Conservation (phyloP, 495 filamentous ascomycete genomes). For the Lophiotrema nucula region DNA sequence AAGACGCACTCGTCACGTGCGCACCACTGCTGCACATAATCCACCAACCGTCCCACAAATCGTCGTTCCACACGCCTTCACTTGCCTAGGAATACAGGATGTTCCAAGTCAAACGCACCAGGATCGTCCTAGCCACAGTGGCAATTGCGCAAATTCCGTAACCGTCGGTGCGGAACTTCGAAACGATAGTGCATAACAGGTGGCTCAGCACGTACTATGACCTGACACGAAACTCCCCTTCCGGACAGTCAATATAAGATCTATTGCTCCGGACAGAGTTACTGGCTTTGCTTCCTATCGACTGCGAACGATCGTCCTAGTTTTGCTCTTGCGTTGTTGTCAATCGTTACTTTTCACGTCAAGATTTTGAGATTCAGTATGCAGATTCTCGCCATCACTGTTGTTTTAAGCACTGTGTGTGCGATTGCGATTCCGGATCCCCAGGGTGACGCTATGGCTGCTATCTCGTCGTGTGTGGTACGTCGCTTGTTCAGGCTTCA, state of each 20-base stretch:
- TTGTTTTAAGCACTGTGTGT: neutral
- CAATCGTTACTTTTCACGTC: neutral
- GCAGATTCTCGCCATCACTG: neutral
- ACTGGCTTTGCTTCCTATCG: neutral
- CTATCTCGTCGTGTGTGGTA: conserved; percentile 9
- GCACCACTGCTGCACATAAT: neutral
- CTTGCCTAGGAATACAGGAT: neutral
- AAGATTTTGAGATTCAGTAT: conserved; percentile 2
- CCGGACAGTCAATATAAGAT: conserved; percentile 7
- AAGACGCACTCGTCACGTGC: neutral
- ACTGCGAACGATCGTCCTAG: neutral
- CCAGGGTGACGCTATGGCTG: neutral
- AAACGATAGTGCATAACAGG: conserved; percentile 18
- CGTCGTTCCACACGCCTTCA: neutral
- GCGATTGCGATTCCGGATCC: conserved; percentile 1
- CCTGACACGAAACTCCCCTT: neutral
- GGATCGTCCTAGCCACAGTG: neutral
- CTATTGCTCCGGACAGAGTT: neutral
- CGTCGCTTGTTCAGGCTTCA: neutral
- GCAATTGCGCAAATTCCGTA: neutral
- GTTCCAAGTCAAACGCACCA: neutral
- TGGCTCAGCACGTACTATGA: conserved; percentile 8
- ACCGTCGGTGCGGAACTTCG: conserved; percentile 1
- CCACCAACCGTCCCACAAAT: neutral
- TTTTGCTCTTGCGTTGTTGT: neutral